These are phyloP conservation scores for Penicillium vulpinum DNA, from an alignment of 2,329 filamentous ascomycete species.

Conservation along the genomic window DNA sequence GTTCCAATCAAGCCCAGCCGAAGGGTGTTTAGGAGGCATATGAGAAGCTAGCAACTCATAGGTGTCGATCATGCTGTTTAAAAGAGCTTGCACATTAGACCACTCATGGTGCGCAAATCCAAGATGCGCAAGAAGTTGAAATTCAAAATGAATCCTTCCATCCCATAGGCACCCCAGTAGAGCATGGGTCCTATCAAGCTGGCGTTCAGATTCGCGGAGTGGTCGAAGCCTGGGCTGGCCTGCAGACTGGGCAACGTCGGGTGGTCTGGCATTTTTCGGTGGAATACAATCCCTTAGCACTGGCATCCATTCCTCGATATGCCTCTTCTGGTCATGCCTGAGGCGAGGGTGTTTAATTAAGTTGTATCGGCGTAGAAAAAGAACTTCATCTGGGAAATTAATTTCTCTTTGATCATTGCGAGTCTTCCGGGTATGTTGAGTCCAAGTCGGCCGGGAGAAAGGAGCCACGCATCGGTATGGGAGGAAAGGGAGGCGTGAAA, in stretches of 20 bases:
- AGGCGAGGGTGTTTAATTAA: conserved; percentile 14
- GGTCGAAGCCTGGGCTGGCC: conserved; percentile 1
- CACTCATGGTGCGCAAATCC: conserved; percentile 43
- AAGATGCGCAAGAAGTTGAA: conserved; percentile 43
- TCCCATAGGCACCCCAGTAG: conserved; percentile 35
- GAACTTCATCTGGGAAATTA: conserved; percentile 20
- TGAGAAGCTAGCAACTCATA: conserved; percentile 29
- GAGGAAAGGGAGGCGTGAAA: conserved; percentile 15
- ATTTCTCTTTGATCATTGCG: conserved; percentile 6
- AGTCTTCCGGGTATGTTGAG: neutral
- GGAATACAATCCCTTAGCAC: conserved; percentile 38
- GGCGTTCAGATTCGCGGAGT: conserved; percentile 17
- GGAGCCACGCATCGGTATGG: conserved; percentile 10
- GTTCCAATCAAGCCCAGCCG: conserved; percentile 15
- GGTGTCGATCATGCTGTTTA: conserved; percentile 42
- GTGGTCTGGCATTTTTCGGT: conserved; percentile 1
- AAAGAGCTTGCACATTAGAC: conserved; percentile 41
- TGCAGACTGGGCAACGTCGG: conserved; percentile 1
- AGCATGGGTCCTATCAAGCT: conserved; percentile 28
- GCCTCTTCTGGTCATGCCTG: conserved; percentile 19
- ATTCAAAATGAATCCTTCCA: conserved; percentile 27
- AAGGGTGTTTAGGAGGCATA: conserved; percentile 12
- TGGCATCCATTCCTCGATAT: conserved; percentile 36
- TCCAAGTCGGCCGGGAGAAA: conserved; percentile 8
- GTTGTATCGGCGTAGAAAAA: conserved; percentile 22